Evolutionary conservation across 345 rosid species (phyloP), one percentile per base, ranked within the genome.

Genomic region (Pelargonium nanum): DNA sequence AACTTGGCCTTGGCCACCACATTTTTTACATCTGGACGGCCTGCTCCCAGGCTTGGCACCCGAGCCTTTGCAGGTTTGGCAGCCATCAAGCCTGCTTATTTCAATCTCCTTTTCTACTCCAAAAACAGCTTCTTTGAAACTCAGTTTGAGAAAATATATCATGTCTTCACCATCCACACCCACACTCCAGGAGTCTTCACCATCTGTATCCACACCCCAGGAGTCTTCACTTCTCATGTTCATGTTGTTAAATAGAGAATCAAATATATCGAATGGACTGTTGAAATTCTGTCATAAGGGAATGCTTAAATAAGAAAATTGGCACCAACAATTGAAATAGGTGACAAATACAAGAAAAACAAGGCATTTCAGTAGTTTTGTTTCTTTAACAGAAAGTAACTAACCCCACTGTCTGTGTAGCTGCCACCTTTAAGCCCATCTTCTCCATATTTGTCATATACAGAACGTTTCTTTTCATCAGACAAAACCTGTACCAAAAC

Each of bases 1-100:
- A 22, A 78, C 79, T 61, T 78, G 79, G 21, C 82, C 82, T 65
- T 75, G 79, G 30, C 82, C 82, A 15, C 77, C 70, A 15, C 82
- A 74, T 4, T 77, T 72, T 54, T 54, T 64, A 44, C 79, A 74
- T 40, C 59, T 74, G 17, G 77, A 55, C 28, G 79, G 59, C 52
- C 26, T 67, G n/a, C 77, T 74, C 58, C 79, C 79, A 0, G 75
- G 70, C 57, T 72, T 78, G 4, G 77, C 79, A 53, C 82, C 77
- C 17, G 79, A 78, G 19, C 82, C 79, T 66, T 75, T 44, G 51
- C 79, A 78, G 32, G 79, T 74, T n/a, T 45, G 56, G 23, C 82
- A 78, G 64, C 63, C 68, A 65, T 78, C 82, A 21, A 78, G 82
- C 55, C 82, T 57, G 53, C 70, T 68, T 61, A 78, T 60, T 50